These are phyloP conservation scores for Cladosporium sp. DNA, from an alignment of 2,329 filamentous ascomycete genomes.

Conservation along the genomic window DNA sequence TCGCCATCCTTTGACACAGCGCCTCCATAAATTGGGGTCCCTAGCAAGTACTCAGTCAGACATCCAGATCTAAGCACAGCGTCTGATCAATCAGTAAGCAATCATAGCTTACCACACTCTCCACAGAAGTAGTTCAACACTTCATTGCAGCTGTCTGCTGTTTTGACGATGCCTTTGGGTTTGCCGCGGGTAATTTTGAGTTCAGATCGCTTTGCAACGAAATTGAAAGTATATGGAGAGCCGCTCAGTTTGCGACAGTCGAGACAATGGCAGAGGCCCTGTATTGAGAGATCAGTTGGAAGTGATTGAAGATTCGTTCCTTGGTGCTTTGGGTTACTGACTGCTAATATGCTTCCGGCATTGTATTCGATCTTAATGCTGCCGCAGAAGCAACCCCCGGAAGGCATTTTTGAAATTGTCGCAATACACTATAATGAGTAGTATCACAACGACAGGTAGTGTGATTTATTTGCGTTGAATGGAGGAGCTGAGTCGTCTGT, in stretches of 20 bases:
- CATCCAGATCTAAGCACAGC: neutral
- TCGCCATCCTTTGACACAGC: neutral
- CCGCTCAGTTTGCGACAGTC: constrained; percentile 4
- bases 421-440: too few species aligned
- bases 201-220: neutral
- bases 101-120: neutral
- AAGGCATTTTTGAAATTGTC: neutral
- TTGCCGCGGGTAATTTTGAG: neutral
- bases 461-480: too few species aligned
- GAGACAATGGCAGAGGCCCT: constrained; percentile 6
- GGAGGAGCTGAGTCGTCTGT: neutral
- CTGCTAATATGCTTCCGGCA: neutral
- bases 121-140: constrained; percentile 5
- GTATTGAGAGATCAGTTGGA: neutral
- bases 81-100: too few species aligned
- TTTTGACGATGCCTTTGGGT: neutral
- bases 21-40: neutral
- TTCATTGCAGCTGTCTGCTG: neutral
- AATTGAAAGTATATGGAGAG: neutral
- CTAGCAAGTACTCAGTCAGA: neutral
- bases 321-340: neutral
- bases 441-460: too few species aligned
- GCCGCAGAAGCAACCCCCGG: constrained; percentile 2
- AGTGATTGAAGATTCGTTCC: neutral
- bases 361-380: neutral